Evolutionary conservation across 371 early-diverging fungal genomes (phyloP), one percentile per base, ranked within the genome.

Genomic region (Mucor irregularis): DNA sequence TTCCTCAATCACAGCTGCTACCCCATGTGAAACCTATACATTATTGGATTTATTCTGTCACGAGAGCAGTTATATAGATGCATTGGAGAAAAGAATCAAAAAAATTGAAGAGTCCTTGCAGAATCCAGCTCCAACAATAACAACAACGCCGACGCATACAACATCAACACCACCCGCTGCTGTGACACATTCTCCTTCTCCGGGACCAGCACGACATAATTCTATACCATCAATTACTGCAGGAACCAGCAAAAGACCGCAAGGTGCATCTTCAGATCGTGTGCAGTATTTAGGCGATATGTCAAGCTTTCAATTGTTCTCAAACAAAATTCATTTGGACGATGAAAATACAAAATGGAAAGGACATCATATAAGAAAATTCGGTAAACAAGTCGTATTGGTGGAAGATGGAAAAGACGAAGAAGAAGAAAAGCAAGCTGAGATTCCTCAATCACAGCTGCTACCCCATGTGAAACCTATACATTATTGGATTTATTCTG

Each of bases 261-360:
- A 55, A 47, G 57, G 61, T 35, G 43, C 56, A 10, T 29, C 47
- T 3, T 66, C 62, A 2, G 68, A 76, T 43, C 38, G 64, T 25
- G 61, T 76, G 0, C 68, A 66, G n/a, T 76, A 72, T 29, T 40
- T 76, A 24, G 76, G 76, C 3, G 76, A 76, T 24, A 40, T 73
- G 5, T 70, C 73, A 0, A 61, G 58, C 8, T 44, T 72, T 25
- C 65, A 69, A 11, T 59, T 76, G 24, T 65, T 76, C 19, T 66
- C 63, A 14, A 61, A 63, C 21, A 72, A 66, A 35, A 24, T 76
- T 4, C 35, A 54, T 13, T 26, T 68, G 13, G 57, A 56, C 6
- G 39, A 50, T 0, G 13, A 51, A 10, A 40, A 49, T 6, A 45
- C 56, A 54, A 51, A 58, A 54, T 55, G 62, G 51, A 60, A 65